Evolutionary conservation across 2,329 filamentous ascomycete species (phyloP).

Genomic region (Akanthomyces muscarius): DNA sequence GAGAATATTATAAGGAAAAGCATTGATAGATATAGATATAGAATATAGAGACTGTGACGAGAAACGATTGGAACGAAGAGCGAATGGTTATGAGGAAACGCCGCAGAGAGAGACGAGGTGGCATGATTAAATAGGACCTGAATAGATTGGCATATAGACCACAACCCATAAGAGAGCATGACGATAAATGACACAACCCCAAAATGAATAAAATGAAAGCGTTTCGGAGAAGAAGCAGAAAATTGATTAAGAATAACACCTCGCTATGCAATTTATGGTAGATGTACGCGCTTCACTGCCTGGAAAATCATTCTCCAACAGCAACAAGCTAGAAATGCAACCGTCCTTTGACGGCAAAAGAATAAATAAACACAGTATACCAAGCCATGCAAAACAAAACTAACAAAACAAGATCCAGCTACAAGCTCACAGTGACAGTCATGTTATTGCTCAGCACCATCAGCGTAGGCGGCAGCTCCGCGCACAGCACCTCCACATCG

Average conservation of each 20-base stretch:
- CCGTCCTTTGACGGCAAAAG: background rate
- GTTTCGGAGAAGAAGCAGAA: background rate
- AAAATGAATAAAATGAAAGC: background rate
- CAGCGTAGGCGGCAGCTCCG: slow-evolving; percentile 69
- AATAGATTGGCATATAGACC: slow-evolving; percentile 3
- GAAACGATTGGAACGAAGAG: slow-evolving; percentile 3
- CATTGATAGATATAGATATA: slow-evolving; percentile 12
- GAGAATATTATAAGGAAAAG: slow-evolving; percentile 23
- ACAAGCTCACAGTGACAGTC: slow-evolving; percentile 78
- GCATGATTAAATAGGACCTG: background rate
- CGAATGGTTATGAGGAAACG: background rate
- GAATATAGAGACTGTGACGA: slow-evolving; percentile 2
- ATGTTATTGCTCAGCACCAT: slow-evolving; percentile 85
- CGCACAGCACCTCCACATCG: slow-evolving; percentile 74
- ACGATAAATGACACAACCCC: background rate
- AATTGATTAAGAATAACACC: background rate
- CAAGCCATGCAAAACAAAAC: background rate
- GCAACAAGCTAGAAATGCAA: background rate
- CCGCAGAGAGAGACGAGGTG: background rate
- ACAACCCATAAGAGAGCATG: background rate
- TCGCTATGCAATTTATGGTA: slow-evolving; percentile 18
- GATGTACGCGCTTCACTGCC: background rate
- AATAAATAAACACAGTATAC: slow-evolving; percentile 18
- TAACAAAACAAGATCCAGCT: slow-evolving; percentile 5
- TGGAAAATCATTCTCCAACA: background rate